Base-by-base conservation (phyloP, 2,329 filamentous ascomycete genomes). In the Cladophialophora yegresii region DNA sequence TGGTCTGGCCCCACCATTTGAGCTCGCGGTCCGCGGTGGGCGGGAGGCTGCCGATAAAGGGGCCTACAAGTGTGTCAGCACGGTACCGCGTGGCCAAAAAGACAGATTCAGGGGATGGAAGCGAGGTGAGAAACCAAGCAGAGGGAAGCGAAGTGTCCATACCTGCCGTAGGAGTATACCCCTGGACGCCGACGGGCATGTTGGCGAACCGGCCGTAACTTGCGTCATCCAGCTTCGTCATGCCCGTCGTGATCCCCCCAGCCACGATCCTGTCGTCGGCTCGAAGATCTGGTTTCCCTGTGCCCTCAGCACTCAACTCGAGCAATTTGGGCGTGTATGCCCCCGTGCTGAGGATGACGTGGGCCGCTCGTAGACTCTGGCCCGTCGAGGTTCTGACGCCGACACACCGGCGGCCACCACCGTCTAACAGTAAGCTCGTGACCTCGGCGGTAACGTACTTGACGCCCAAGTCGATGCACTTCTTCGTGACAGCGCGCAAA, bases 1-100 rank as follows among this genome's bases (percentile, higher is more conserved):
- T 86, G 61, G 79, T 83, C 59, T 83, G 80, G 16, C 84, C 85
- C 85, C 85, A 87, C 82, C 83, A 87, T 72, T 87, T 64, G 86
- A 76, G 58, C 64, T 71, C 69, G 62, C 55, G 58, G 54, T 70
- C 68, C 32, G 54, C 77, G 2, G 83, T 86, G 0, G 83, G 84
- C 4, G 85, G 85, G 16, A 87, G 74, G 53, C 79, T 84, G 26
- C 85, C 85, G 61, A 86, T 84, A 64, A 85, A 86, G 0, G 83
- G 81, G 23, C 82, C 83, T 84, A 51, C 54, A 13, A 10, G 56
- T 23, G 23, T 50, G 40, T 75, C 53, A 74, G 70, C 49, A 10
- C 22, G 50, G 28, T 49, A 28, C 26, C 26, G 6, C 26, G 26
- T 6, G n/a, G n/a, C n/a, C n/a, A n/a, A n/a, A n/a, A n/a, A n/a